Conservation (phyloP, 768 basidiomycete genomes). For the Mycena vulgaris region DNA sequence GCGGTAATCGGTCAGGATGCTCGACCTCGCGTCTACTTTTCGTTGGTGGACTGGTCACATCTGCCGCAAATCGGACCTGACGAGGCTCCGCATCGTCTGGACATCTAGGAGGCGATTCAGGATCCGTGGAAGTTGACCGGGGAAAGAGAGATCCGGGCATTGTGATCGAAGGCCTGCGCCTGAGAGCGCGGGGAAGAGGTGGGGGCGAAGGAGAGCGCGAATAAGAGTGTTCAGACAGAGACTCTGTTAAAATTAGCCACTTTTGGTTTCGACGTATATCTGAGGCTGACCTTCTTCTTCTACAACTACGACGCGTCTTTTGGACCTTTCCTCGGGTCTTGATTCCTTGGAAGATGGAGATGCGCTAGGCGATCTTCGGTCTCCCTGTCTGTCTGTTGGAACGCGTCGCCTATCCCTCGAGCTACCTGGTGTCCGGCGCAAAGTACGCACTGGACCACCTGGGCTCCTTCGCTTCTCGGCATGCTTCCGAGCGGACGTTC, state of each 20-base stretch:
- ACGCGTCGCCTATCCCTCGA: constrained; percentile 28
- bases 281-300: constrained; percentile 32
- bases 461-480: neutral
- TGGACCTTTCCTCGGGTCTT: constrained; percentile 13
- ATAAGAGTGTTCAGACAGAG: constrained; percentile 22
- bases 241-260: constrained; percentile 17
- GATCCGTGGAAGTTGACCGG: constrained; percentile 77
- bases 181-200: constrained; percentile 51
- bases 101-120: constrained; percentile 48
- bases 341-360: constrained; percentile 23
- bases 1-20: constrained; percentile 9
- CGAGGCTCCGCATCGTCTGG: constrained; percentile 42
- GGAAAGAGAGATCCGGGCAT: constrained; percentile 89
- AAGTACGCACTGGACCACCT: constrained; percentile 33
- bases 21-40: constrained; percentile 36
- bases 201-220: constrained; percentile 50
- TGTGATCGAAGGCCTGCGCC: constrained; percentile 63
- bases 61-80: constrained; percentile 59
- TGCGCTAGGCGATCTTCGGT: constrained; percentile 28
- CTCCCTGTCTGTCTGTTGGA: constrained; percentile 21
- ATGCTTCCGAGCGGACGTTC: constrained; percentile 5
- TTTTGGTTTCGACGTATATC: constrained; percentile 13
- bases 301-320: constrained; percentile 38
- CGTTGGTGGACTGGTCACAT: constrained; percentile 34
- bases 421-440: constrained; percentile 21